Conservation (phyloP, 805 yeast genomes). For the Metschnikowia peoriensis region DNA sequence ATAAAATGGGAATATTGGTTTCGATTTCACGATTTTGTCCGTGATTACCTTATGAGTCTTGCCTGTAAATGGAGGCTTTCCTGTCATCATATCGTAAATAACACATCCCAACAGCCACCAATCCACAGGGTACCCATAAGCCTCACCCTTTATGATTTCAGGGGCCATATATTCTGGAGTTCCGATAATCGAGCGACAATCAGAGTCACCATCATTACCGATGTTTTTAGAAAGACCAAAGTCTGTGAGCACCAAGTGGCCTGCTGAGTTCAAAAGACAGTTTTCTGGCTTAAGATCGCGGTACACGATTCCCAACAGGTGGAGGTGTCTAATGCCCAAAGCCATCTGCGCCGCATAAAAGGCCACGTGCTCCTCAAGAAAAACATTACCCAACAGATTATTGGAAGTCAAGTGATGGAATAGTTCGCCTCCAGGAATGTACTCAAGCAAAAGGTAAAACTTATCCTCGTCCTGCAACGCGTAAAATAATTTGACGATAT, state of each 20-base stretch:
- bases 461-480: constrained; percentile 46
- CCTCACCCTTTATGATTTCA: constrained; percentile 48
- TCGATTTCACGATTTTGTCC: constrained; percentile 39
- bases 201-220: constrained; percentile 43
- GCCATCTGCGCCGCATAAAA: constrained; percentile 81
- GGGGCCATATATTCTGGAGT: constrained; percentile 86
- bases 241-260: constrained; percentile 81
- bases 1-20: constrained; percentile 39
- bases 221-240: constrained; percentile 66
- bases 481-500: constrained; percentile 43
- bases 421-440: constrained; percentile 45
- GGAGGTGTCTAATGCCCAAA: constrained; percentile 73
- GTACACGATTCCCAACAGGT: constrained; percentile 77
- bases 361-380: constrained; percentile 65
- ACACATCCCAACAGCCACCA: constrained; percentile 51
- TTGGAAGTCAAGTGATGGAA: constrained; percentile 38
- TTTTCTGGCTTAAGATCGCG: constrained; percentile 90
- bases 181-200: constrained; percentile 47
- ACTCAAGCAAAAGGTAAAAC: constrained; percentile 43
- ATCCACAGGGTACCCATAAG: constrained; percentile 50
- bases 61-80: constrained; percentile 46
- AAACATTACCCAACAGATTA: constrained; percentile 38
- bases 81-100: constrained; percentile 42
- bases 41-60: constrained; percentile 37
- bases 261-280: constrained; percentile 71